Percentiles rank a stretch among this genome's conserved stretches.
Evolutionary conservation across 805 yeast species (phyloP).

Genomic region (Myxozyma kluyveri): DNA sequence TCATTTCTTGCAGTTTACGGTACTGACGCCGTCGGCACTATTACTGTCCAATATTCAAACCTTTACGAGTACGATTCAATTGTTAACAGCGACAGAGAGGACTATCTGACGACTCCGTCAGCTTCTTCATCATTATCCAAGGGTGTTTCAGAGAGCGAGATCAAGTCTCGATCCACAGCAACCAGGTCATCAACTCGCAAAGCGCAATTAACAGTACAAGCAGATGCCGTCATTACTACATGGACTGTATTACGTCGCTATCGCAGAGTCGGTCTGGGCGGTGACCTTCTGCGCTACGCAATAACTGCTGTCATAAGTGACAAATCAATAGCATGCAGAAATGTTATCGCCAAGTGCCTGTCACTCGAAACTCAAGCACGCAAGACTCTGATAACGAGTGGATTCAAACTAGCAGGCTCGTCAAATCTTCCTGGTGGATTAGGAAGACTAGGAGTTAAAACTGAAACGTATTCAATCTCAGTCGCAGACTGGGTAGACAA

Average conservation of each 20-base stretch:
- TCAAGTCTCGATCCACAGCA: not conserved
- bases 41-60: constrained; percentile 21
- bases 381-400: constrained; percentile 5
- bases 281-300: constrained; percentile 22
- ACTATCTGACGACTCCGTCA: constrained; percentile 4
- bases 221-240: constrained; percentile 25
- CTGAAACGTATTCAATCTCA: constrained; percentile 20
- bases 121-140: not conserved
- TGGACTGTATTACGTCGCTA: constrained; percentile 30
- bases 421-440: constrained; percentile 18
- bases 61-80: constrained; percentile 10
- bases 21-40: constrained; percentile 14
- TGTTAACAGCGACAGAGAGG: not conserved
- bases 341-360: constrained; percentile 16
- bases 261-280: constrained; percentile 31
- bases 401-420: constrained; percentile 12
- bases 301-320: constrained; percentile 17
- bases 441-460: constrained; percentile 20
- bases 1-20: constrained; percentile 23
- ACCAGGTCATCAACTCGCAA: not conserved
- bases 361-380: constrained; percentile 23
- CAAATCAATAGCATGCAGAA: not conserved
- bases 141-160: too few relatives aligned
- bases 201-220: not conserved
- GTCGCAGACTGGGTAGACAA: constrained; percentile 7